Percentiles rank a stretch among this genome's conserved stretches.
Conservation (phyloP, 2,329 filamentous ascomycete species). For the Knufia petricola region DNA sequence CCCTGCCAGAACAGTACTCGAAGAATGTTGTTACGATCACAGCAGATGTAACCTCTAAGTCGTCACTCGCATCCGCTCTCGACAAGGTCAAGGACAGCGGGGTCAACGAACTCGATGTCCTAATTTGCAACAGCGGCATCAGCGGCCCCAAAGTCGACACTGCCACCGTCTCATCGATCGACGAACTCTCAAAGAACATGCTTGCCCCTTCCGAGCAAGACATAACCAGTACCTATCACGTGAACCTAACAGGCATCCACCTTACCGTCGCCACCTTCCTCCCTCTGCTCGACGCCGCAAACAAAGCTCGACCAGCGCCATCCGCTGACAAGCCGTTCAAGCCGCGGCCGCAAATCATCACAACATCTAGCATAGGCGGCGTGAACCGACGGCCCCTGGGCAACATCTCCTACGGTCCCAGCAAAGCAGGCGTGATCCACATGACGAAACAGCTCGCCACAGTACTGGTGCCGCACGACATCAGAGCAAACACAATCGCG, state of each 20-base stretch:
- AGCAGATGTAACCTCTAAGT: conserved; percentile 34
- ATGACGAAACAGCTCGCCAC: conserved; percentile 43
- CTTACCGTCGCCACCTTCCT: conserved; percentile 34
- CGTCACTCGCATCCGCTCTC: conserved; percentile 25
- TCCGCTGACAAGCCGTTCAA: conserved; percentile 19
- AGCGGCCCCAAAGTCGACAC: conserved; percentile 28
- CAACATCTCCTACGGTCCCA: conserved; percentile 33
- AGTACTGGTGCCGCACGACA: conserved; percentile 29
- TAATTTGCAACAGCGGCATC: conserved; percentile 30
- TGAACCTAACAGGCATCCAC: conserved; percentile 30
- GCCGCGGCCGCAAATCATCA: conserved; percentile 35
- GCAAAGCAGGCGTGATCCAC: conserved; percentile 40
- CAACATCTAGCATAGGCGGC: conserved; percentile 38
- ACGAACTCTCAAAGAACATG: conserved; percentile 8
- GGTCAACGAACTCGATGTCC: conserved; percentile 29
- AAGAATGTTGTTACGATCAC: conserved; percentile 34
- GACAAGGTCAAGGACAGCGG: conserved; percentile 28
- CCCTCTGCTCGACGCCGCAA: conserved; percentile 31
- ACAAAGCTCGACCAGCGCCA: conserved; percentile 28
- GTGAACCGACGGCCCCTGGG: conserved; percentile 30
- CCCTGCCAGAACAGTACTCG: conserved; percentile 20
- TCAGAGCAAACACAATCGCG: conserved; percentile 41
- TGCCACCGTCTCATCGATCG: conserved; percentile 1
- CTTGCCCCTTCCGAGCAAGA: conserved; percentile 17
- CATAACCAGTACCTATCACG: conserved; percentile 26